A percentile compares a stretch with the other conserved stretches of the same genome.
These are phyloP conservation scores for Lecanosticta acicola DNA, from an alignment of 2,329 filamentous ascomycete genomes.

Conservation along the genomic window DNA sequence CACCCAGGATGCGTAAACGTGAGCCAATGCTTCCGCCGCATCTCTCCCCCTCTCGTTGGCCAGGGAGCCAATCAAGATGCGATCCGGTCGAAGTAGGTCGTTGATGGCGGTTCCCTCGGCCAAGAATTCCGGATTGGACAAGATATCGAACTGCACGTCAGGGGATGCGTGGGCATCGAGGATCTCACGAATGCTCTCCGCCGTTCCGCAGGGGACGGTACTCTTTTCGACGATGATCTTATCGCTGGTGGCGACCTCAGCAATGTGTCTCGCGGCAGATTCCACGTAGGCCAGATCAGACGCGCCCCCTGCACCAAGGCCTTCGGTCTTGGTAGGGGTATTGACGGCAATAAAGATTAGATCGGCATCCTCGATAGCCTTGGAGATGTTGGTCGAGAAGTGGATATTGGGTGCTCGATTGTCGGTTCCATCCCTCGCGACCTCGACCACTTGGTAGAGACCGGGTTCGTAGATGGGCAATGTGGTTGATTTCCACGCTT, in stretches of 20 bases:
- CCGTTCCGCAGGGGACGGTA: constrained; percentile 71
- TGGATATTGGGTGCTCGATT: constrained; percentile 59
- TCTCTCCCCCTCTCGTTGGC: constrained; percentile 52
- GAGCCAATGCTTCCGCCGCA: constrained; percentile 59
- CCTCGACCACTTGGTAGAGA: constrained; percentile 59
- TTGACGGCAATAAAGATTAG: constrained; percentile 72
- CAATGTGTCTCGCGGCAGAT: constrained; percentile 62
- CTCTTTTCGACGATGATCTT: constrained; percentile 77
- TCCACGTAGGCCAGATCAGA: constrained; percentile 70
- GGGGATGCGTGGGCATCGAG: constrained; percentile 36
- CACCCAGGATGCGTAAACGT: constrained; percentile 67
- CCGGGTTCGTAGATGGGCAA: constrained; percentile 73
- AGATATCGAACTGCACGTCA: constrained; percentile 57
- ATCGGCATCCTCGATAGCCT: constrained; percentile 61
- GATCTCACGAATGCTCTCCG: constrained; percentile 60
- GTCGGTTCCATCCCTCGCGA: constrained; percentile 45
- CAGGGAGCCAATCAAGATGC: constrained; percentile 68
- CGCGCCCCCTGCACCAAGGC: constrained; percentile 63
- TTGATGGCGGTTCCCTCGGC: constrained; percentile 70
- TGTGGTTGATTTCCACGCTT: constrained; percentile 67
- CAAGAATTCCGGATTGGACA: constrained; percentile 78
- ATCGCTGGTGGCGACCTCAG: constrained; percentile 58
- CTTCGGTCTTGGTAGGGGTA: constrained; percentile 69
- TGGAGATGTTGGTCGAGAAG: constrained; percentile 64
- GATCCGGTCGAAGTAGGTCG: constrained; percentile 65